Base-by-base conservation (phyloP, 352 stramenopile species). In the Aphanomyces invadans region DNA sequence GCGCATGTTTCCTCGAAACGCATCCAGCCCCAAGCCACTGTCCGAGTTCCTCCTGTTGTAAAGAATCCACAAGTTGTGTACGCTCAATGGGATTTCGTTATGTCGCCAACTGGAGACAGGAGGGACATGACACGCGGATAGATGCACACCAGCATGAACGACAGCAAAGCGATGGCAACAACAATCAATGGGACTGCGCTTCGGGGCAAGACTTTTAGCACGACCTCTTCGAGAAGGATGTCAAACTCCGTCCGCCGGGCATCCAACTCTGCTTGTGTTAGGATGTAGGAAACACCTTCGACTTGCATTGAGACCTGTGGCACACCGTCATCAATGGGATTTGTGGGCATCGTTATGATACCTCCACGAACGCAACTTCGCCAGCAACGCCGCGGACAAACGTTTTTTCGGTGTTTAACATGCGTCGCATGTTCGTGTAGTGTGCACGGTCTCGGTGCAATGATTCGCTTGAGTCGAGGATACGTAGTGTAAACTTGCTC, bases 1-100 rank as follows among this genome's bases (percentile, higher is more conserved):
- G 64, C 76, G 83, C 36, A 69, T 63, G 48, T 62, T 63, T 39
- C 42, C 48, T 32, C 19, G 23, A 44, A 23, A 39, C 42, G 39
- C 28, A 38, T 11, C n/a, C 38, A 29, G 44, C 25, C 2, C 33
- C 10, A 36, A 26, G 29, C n/a, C 46, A 29, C 38, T 69, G 26
- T 64, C 62, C 4, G 33, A 42, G 11, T 64, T 69, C 25, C 62
- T 69, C 54, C 10, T 53, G 7, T 23, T 69, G 19, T 69, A 69
- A 69, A 29, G 11, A 44, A 10, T 62, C 19, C n/a, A n/a, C n/a
- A n/a, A n/a, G n/a, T n/a, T n/a, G n/a, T n/a, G n/a, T n/a, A n/a
- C 10, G 45, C 11, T 62, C 23, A 48, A n/a, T 62, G 42, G 10
- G 28, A 51, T 62, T 62, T 62, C 53, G 31, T 62, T 25, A 29